Base-by-base conservation (phyloP, 1,284 basidiomycete species). In the Leucoagaricus sp. region DNA sequence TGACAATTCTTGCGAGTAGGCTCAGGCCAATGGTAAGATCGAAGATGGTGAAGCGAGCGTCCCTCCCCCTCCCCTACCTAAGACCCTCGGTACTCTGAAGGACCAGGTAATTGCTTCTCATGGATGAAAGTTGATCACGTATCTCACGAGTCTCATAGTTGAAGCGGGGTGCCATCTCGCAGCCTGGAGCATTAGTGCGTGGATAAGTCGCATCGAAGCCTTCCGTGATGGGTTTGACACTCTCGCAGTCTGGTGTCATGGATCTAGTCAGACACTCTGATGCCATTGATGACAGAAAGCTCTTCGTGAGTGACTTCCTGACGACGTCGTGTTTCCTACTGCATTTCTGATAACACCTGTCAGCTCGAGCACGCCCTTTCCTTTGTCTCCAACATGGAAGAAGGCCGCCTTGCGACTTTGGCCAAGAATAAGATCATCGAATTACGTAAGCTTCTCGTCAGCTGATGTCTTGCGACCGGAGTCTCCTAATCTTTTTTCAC, bases 341-440 rank as follows among this genome's bases (percentile, higher is more conserved):
- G n/a, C 19, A 17, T 33, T 45, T 4, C 25, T 8, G 34, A 31
- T 42, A 12, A 47, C 29, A 31, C 13, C 21, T 44, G 29, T 34
- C 59, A 92, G 91, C 83, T 92, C 49, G 87, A 91, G 64, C 77
- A 89, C 62, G 73, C 80, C 6, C 72, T 92, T 19, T 78, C 76
- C 6, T 77, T 89, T 60, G 78, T 91, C 61, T 80, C 88, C 21
- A 76, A 77, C 36, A 73, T 89, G 41, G 82, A 84, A 4, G 73
- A 79, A 12, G 81, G 82, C 7, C 69, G 69, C 9, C 42, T 85
- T 26, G 72, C 78, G 9, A 70, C 70, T 9, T 69, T 74, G 21
- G 65, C 84, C 12, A 83, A 87, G 64, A 75, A 80, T 58, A 75
- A 75, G 53, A 79, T 85, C 52, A 74, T 91, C 53, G 73, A 80